A percentile compares a stretch with the other conserved stretches of the same genome.
These are phyloP conservation scores for Panus rudis DNA, from an alignment of 768 basidiomycete species.

Conservation along the genomic window DNA sequence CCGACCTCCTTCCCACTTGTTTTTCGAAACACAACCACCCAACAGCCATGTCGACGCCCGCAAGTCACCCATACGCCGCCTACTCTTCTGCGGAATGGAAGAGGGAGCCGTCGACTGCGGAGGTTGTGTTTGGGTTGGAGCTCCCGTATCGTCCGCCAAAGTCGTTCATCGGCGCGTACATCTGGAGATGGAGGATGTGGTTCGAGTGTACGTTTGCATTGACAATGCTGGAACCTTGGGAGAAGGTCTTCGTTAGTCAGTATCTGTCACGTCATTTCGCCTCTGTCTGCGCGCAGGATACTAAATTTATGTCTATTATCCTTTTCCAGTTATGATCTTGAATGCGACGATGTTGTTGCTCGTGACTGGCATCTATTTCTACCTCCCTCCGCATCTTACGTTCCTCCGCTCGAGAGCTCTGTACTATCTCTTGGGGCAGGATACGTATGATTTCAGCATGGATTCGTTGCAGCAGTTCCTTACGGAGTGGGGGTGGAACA, in stretches of 20 bases:
- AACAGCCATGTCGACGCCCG: background rate
- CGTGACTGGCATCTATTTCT: conserved; percentile 43
- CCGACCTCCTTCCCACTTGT: too few relatives aligned
- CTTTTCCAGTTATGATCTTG: conserved; percentile 33
- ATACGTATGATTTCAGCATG: conserved; percentile 18
- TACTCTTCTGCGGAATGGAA: conserved; percentile 17
- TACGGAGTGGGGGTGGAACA: too few relatives aligned
- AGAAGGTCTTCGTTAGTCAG: conserved; percentile 53
- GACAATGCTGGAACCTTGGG: conserved; percentile 61
- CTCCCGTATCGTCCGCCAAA: conserved; percentile 19
- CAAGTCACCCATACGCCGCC: background rate
- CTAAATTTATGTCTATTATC: background rate
- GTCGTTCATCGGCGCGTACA: conserved; percentile 13
- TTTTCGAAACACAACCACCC: too few relatives aligned
- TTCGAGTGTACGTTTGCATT: conserved; percentile 57
- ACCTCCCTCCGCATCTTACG: conserved; percentile 51
- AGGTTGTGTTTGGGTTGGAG: conserved; percentile 17
- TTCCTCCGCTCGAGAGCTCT: conserved; percentile 45
- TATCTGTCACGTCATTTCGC: conserved; percentile 6
- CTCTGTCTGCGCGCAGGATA: background rate
- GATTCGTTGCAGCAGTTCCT: too few relatives aligned
- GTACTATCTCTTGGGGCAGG: conserved; percentile 60
- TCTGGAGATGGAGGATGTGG: conserved; percentile 48
- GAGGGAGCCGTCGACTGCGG: conserved; percentile 11
- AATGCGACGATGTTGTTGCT: conserved; percentile 37